Percentiles rank a stretch among this genome's conserved stretches.
Evolutionary conservation across 192 early-diverging fungal genomes (phyloP).

Genomic region (Fimicolochytrium jonesii): DNA sequence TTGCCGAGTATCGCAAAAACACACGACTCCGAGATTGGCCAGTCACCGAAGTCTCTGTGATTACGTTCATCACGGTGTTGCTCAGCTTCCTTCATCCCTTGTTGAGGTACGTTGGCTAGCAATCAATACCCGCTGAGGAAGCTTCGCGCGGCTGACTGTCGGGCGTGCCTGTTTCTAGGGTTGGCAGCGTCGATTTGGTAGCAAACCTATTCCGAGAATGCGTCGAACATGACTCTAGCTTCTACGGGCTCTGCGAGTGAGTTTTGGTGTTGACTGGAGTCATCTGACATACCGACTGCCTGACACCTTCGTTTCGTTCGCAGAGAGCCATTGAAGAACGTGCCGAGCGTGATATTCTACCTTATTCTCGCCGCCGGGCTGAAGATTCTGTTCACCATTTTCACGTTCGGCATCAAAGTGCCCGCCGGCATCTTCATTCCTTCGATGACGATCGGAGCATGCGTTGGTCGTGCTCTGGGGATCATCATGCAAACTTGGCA

Average conservation of each 20-base stretch:
- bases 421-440: constrained; percentile 71
- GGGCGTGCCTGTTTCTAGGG: background rate
- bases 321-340: background rate
- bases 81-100: constrained; percentile 42
- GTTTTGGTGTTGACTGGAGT: too few species aligned
- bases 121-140: background rate
- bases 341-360: constrained; percentile 8
- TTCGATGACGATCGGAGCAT: constrained; percentile 89
- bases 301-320: too few species aligned
- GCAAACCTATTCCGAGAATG: constrained; percentile 57
- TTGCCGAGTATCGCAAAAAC: constrained; percentile 30
- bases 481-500: constrained; percentile 71
- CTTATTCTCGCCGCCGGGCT: constrained; percentile 39
- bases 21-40: constrained; percentile 30
- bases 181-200: constrained; percentile 42
- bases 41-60: constrained; percentile 40
- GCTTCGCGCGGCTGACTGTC: background rate
- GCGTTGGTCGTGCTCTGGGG: constrained; percentile 86
- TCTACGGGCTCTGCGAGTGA: constrained; percentile 46
- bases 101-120: constrained; percentile 31
- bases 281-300: too few species aligned
- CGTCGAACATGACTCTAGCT: constrained; percentile 46
- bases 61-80: constrained; percentile 48
- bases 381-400: constrained; percentile 44
- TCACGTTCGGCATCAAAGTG: constrained; percentile 51